phyloP scores from a whole-genome alignment of 2,329 filamentous ascomycete species.

The Botrytis cinerea region DNA sequence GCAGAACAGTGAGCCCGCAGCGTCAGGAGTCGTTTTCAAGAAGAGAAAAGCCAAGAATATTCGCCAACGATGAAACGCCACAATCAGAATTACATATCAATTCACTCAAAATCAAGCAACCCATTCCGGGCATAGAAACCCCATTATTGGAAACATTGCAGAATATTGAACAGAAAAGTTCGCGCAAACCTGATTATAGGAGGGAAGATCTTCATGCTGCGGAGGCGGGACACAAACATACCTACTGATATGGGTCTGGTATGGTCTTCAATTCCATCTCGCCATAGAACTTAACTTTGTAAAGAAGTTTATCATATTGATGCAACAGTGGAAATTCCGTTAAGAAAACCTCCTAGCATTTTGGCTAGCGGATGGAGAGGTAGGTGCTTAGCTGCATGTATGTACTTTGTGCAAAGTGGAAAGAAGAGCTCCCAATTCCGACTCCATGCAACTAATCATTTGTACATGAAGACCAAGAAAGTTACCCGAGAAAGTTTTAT shows the following conservation, averaged over 20 bases:
- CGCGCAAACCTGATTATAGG: not conserved
- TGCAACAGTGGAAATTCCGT: not conserved
- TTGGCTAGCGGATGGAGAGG: not conserved
- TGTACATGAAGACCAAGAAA: not conserved
- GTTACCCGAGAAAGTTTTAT: not conserved
- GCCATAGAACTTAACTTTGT: not conserved
- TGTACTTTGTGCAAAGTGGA: not conserved
- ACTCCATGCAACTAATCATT: not conserved
- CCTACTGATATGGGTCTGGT: not conserved
- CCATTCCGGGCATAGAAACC: not conserved
- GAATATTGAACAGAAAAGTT: not conserved
- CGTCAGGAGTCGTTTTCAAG: conserved; percentile 68
- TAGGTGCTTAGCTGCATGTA: not conserved
- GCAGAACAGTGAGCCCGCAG: conserved; percentile 29
- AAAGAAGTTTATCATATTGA: not conserved
- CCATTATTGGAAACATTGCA: not conserved
- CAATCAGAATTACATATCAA: not conserved
- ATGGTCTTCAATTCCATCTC: not conserved
- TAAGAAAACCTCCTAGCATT: not conserved
- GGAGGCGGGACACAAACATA: not conserved
- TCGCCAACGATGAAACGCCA: conserved; percentile 54
- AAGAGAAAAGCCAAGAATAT: conserved; percentile 72
- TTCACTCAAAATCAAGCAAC: not conserved
- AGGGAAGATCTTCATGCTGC: not conserved
- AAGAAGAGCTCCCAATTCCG: not conserved